Evolutionary conservation across 331 rosid species (phyloP).

Genomic region (Telfairia occidentalis): DNA sequence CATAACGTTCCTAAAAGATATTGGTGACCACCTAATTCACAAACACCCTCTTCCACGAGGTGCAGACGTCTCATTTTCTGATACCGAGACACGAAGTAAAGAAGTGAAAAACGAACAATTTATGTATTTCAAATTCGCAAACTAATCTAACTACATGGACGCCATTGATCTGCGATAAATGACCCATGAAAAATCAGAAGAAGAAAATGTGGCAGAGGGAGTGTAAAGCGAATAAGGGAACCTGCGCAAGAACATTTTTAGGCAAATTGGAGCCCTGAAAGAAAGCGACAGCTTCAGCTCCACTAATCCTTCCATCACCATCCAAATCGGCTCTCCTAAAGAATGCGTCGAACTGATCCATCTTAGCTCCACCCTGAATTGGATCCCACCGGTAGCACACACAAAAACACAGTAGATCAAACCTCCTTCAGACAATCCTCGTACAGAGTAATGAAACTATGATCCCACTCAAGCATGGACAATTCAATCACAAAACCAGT

Average conservation of each 20-base stretch:
- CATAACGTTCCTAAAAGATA: not conserved
- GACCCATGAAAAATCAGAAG: not conserved
- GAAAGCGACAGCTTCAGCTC: slow-evolving; percentile 73
- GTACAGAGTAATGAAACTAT: not conserved
- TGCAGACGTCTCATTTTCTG: not conserved
- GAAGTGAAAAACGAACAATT: not conserved
- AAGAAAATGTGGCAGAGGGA: not conserved
- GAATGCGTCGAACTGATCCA: slow-evolving; percentile 69
- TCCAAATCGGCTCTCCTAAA: slow-evolving; percentile 81
- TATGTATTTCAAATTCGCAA: not conserved
- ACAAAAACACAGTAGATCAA: not conserved
- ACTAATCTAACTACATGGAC: not conserved
- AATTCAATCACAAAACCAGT: not conserved
- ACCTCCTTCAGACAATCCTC: not conserved
- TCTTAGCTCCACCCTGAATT: slow-evolving; percentile 22
- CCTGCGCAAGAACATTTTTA: slow-evolving; percentile 78
- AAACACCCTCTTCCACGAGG: not conserved
- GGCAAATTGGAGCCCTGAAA: slow-evolving; percentile 69
- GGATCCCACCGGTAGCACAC: slow-evolving; percentile 30
- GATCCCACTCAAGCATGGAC: not conserved
- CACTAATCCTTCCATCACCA: slow-evolving; percentile 87
- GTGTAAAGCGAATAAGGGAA: not conserved
- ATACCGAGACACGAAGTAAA: not conserved
- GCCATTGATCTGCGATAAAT: not conserved
- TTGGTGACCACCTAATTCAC: not conserved